Percentiles rank a stretch among this genome's conserved stretches.
These are phyloP conservation scores for Sclerotinia glacialis DNA, from an alignment of 2,329 filamentous ascomycete genomes.

Conservation along the genomic window DNA sequence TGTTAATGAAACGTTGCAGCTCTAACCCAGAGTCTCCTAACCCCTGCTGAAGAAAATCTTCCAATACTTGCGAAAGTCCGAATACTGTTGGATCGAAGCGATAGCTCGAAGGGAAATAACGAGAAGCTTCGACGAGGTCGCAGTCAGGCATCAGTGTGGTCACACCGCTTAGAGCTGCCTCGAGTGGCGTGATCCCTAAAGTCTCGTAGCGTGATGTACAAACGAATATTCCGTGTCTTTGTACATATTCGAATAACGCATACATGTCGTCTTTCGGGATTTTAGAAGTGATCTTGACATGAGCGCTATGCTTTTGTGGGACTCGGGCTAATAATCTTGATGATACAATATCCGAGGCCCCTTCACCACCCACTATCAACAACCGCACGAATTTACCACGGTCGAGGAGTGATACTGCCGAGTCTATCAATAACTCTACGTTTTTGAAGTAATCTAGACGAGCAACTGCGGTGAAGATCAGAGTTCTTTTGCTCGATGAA, in stretches of 20 bases:
- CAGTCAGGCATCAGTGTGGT: slow-evolving; percentile 25
- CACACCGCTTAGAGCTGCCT: slow-evolving; percentile 24
- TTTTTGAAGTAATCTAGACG: slow-evolving; percentile 28
- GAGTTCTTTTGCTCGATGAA: slow-evolving; percentile 17
- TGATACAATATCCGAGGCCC: slow-evolving; percentile 8
- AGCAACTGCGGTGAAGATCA: slow-evolving; percentile 27
- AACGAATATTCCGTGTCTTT: slow-evolving; percentile 24
- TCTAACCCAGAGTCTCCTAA: slow-evolving; percentile 2
- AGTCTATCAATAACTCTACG: slow-evolving; percentile 24
- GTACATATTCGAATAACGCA: slow-evolving; percentile 23
- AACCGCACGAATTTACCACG: slow-evolving; percentile 19
- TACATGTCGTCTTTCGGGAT: slow-evolving; percentile 26
- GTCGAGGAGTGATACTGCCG: slow-evolving; percentile 21
- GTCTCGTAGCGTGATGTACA: slow-evolving; percentile 28
- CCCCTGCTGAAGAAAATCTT: neutral
- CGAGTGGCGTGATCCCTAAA: slow-evolving; percentile 25
- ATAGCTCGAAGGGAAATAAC: slow-evolving; percentile 24
- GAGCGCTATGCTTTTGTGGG: slow-evolving; percentile 21
- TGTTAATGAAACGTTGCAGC: slow-evolving; percentile 17
- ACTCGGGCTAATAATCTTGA: slow-evolving; percentile 18
- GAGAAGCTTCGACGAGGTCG: slow-evolving; percentile 24
- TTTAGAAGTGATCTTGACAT: slow-evolving; percentile 25
- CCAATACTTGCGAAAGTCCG: slow-evolving; percentile 12
- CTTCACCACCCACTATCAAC: slow-evolving; percentile 24
- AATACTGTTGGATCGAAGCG: slow-evolving; percentile 17